These are phyloP conservation scores for Brasilioporus rufonigricans DNA, from an alignment of 768 basidiomycete genomes.

Conservation along the genomic window DNA sequence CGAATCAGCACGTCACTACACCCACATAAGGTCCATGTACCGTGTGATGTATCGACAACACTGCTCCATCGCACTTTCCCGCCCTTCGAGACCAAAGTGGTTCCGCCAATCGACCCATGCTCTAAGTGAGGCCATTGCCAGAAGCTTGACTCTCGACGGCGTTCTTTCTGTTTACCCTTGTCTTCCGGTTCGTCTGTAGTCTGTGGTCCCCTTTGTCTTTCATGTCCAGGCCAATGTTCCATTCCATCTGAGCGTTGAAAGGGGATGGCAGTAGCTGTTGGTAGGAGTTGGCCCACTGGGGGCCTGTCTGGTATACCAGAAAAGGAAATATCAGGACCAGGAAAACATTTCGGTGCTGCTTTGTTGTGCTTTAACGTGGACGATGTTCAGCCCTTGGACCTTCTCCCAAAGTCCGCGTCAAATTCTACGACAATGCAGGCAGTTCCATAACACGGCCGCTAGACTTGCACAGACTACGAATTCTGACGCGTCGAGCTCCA, in stretches of 20 bases:
- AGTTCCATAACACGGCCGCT: constrained; percentile 43
- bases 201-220: constrained; percentile 30
- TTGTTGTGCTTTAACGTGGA: constrained; percentile 12
- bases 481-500: constrained; percentile 18
- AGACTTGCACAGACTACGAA: constrained; percentile 28
- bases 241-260: constrained; percentile 56
- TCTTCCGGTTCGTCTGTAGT: constrained; percentile 23
- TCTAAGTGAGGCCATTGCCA: constrained; percentile 54
- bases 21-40: constrained; percentile 12
- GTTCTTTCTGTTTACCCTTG: constrained; percentile 26
- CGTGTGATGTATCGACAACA: constrained; percentile 31
- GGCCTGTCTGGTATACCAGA: constrained; percentile 5
- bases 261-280: background rate
- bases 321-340: constrained; percentile 16
- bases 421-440: constrained; percentile 35
- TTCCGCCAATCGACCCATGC: constrained; percentile 53
- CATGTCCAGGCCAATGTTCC: constrained; percentile 68
- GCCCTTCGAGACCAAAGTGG: constrained; percentile 47
- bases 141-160: constrained; percentile 26
- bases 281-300: constrained; percentile 8
- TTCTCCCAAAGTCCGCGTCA: constrained; percentile 38
- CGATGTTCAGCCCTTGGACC: constrained; percentile 55
- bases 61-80: constrained; percentile 54
- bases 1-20: constrained; percentile 5
- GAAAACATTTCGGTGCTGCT: background rate